Evolutionary conservation across 2,329 filamentous ascomycete species (phyloP), one percentile per base, ranked within the genome.

Genomic region (Neocucurbitaria cava): DNA sequence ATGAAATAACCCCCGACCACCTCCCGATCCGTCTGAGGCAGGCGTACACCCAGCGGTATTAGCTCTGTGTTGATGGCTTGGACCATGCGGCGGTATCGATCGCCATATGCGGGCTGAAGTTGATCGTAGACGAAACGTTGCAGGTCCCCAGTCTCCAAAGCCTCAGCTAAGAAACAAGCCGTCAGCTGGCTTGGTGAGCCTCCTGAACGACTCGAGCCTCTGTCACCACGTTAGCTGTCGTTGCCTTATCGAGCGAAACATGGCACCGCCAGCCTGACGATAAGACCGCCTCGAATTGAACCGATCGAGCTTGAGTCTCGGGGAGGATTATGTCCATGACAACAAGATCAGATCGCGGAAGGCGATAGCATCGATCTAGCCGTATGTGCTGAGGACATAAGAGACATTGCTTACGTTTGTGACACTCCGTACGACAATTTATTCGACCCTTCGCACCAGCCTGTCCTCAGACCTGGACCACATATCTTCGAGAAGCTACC

Each of bases 401-500:
- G 40, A 39, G 43, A 28, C n/a, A 35, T 21, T 24, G 68, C 81
- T 71, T 78, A 86, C 83, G 78, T 80, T 75, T 87, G 83, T 36
- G 81, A 83, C n/a, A 88, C 73, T 11, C 82, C 85, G 66, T 81
- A 82, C 4, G 82, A 82, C 52, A 90, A 76, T 63, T 84, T 87
- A 47, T 82, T 79, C 5, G 86, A 88, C 0, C 84, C 89, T 72
- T 96, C 92, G 1, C 87, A 85, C 93, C 93, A 98, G n/a, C 94
- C 94, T 0, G 90, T 93, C 11, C 94, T 83, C 46, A 90, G 77
- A 0, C 94, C 95, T 0, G 94, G 92, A 0, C 87, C 92, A 24
- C 87, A 83, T 33, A 98, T 87, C 75, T 99, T 99, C 72, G 87
- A 91, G 75, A 98, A 98, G 6, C 89, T 92, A 20, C 90, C 92